Percentiles rank a stretch among this genome's conserved stretches.
phyloP scores from a whole-genome alignment of 2,329 filamentous ascomycete genomes.

The Fusarium sacchari region DNA sequence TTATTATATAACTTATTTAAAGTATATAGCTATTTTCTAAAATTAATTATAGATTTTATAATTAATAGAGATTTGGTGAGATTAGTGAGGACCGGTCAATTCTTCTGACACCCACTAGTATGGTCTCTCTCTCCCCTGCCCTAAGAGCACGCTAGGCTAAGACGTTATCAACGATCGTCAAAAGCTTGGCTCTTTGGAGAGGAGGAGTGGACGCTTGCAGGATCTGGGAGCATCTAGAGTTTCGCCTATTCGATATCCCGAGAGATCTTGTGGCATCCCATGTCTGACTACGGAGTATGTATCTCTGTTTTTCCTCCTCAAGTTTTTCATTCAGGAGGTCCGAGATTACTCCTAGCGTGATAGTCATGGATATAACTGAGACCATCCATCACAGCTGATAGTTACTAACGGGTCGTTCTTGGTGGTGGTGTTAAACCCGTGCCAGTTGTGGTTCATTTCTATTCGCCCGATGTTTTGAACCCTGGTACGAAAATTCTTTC shows the following conservation, averaged over 20 bases:
- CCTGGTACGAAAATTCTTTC: slow-evolving; percentile 22
- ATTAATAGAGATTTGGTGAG: too few relatives aligned
- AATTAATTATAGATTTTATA: too few relatives aligned
- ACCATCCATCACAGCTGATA: slow-evolving; percentile 1
- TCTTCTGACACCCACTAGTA: too few relatives aligned
- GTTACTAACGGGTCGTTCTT: neutral
- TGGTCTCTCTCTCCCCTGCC: neutral
- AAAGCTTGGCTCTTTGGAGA: slow-evolving; percentile 2
- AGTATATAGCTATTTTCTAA: too few relatives aligned
- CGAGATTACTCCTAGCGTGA: slow-evolving; percentile 18
- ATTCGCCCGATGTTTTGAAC: slow-evolving; percentile 10
- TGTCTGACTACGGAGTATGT: too few relatives aligned
- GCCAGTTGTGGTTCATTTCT: neutral
- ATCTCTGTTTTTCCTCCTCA: neutral
- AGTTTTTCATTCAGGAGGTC: slow-evolving; percentile 2
- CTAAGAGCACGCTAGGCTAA: slow-evolving; percentile 1
- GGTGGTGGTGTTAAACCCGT: neutral
- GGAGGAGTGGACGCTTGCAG: slow-evolving; percentile 32
- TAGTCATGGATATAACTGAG: slow-evolving; percentile 10
- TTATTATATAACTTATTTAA: too few relatives aligned
- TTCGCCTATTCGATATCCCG: slow-evolving; percentile 33
- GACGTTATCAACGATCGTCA: slow-evolving; percentile 25
- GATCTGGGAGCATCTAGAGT: slow-evolving; percentile 28
- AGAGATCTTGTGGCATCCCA: slow-evolving; percentile 20
- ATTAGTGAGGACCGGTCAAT: too few relatives aligned